These are phyloP conservation scores for Pelargonium myrrhifolium DNA, from an alignment of 441 rosid genomes.

Conservation along the genomic window DNA sequence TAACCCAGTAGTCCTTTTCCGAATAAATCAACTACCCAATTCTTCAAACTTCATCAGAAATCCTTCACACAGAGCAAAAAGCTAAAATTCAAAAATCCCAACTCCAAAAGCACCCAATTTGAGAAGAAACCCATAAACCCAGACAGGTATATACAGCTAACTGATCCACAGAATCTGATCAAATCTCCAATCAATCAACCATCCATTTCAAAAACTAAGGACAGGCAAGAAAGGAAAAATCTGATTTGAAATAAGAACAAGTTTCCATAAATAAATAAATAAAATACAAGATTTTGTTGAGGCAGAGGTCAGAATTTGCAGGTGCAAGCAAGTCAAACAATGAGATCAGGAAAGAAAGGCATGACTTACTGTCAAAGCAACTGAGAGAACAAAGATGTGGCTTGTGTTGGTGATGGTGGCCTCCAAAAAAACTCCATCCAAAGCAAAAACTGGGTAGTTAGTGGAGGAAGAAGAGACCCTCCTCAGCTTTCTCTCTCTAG, in stretches of 20 bases:
- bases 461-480: background rate
- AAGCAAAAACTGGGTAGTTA: background rate
- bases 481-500: constrained; percentile 2
- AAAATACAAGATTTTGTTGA: background rate
- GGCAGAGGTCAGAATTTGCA: background rate
- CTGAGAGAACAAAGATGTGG: background rate
- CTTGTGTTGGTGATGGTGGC: background rate
- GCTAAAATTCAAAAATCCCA: background rate
- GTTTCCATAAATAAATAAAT: constrained; percentile 6
- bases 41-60: background rate
- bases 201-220: background rate
- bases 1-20: background rate
- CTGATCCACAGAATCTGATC: background rate
- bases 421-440: background rate
- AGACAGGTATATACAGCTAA: background rate
- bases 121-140: background rate
- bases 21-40: background rate
- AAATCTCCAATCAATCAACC: constrained; percentile 5
- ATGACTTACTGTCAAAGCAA: constrained; percentile 4
- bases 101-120: background rate
- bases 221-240: background rate
- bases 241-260: background rate
- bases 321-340: background rate
- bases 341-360: constrained; percentile 7
- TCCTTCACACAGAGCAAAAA: too few relatives aligned